Evolutionary conservation across 371 early-diverging fungal genomes (phyloP), one percentile per base, ranked within the genome.

Genomic region (Mortierella sp.): DNA sequence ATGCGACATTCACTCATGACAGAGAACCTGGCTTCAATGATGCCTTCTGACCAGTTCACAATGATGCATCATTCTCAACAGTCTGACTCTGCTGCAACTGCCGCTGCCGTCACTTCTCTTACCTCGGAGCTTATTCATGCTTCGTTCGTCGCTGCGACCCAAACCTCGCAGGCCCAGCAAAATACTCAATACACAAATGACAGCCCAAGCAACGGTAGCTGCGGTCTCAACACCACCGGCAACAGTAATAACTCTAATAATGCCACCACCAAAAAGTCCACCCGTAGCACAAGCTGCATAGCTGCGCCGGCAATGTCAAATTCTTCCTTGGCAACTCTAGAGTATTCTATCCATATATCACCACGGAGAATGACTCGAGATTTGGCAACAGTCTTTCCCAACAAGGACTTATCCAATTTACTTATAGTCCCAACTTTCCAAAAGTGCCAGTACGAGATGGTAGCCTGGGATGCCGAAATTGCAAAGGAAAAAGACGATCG

Each of bases 381-480:
- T 52, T 66, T 93, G 59, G 78, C 72, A 11, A 78, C 87, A 3
- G 89, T 93, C 20, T 93, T 96, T 51, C 87, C 91, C 4, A 75
- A 80, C 51, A 77, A 86, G 49, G 88, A 84, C 11, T 80, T 87
- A 43, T 83, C 83, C 2, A 76, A 87, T 14, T 58, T 96, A 11
- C 68, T 94, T 30, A 88, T 97, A 35, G 87, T 97, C 5, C 95
- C 96, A 6, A 90, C 92, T 0, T 92, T 96, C 73, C 95, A 96
- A 72, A 88, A 87, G 67, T 93, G 95, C 52, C 66, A 65, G 4
- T 68, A 90, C 51, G 96, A 96, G 54, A 87, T 97, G 89, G 92
- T 95, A 26, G 93, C 92, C 22, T 87, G 89, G 37, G 90, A 91
- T 14, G 81, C 84, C 8, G 90, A 87, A 45, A 89, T 95, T 22